Evolutionary conservation across 345 rosid species (phyloP).

Genomic region (Populus deltoides): DNA sequence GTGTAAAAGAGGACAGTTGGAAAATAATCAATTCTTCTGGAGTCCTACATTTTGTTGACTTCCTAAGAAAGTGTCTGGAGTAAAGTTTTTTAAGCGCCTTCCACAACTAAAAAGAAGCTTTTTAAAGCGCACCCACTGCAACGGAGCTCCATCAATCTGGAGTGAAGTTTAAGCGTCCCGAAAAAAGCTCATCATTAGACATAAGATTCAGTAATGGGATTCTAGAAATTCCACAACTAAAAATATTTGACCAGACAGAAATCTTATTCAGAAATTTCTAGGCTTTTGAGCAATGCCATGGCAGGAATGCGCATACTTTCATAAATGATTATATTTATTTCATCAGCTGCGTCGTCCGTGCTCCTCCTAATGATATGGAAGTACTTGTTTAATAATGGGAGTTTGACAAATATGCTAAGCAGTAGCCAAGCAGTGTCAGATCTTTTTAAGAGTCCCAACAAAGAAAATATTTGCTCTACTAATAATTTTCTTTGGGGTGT

Average conservation of each 20-base stretch:
- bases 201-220: constrained; percentile 15
- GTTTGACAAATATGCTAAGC: neutral
- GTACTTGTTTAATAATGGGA: neutral
- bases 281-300: constrained; percentile 21
- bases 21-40: neutral
- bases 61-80: neutral
- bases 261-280: constrained; percentile 5
- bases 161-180: neutral
- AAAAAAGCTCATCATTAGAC: neutral
- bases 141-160: constrained; percentile 17
- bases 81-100: too few relatives aligned
- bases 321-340: neutral
- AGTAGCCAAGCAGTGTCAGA: neutral
- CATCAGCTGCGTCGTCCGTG: neutral
- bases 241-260: neutral
- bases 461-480: too few relatives aligned
- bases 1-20: too few relatives aligned
- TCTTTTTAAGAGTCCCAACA: too few relatives aligned
- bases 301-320: too few relatives aligned
- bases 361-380: constrained; percentile 2
- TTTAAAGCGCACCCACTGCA: neutral
- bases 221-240: constrained; percentile 7
- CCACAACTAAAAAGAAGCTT: too few relatives aligned
- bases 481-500: neutral
- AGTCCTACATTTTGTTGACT: neutral